phyloP scores from a whole-genome alignment of 23 red algal genomes.

The Pyropia haitanensis region DNA sequence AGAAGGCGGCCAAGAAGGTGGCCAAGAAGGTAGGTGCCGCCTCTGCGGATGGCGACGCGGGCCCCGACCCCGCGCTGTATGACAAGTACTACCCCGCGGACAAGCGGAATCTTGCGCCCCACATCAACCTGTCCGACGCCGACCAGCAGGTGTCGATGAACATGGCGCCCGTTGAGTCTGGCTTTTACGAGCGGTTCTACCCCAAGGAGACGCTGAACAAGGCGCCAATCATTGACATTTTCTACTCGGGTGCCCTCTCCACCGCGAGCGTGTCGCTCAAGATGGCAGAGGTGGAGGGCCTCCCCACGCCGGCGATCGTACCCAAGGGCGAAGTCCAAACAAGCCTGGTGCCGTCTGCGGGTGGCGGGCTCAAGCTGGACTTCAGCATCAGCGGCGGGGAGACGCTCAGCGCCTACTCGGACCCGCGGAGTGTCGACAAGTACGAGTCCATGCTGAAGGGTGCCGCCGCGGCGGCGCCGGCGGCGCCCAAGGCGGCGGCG shows the following conservation, averaged over 20 bases:
- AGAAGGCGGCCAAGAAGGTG: neutral
- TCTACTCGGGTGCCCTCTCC: slow-evolving; percentile 26
- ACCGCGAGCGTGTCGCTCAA: slow-evolving; percentile 34
- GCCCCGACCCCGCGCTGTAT: slow-evolving; percentile 36
- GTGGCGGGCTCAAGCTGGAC: slow-evolving; percentile 50
- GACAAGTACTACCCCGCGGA: slow-evolving; percentile 29
- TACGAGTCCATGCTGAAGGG: neutral
- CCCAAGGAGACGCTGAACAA: slow-evolving; percentile 46
- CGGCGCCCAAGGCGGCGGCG: too few species aligned
- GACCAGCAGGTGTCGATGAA: slow-evolving; percentile 20
- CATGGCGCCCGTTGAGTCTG: slow-evolving; percentile 37
- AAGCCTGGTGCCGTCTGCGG: slow-evolving; percentile 30
- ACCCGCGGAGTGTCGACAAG: neutral
- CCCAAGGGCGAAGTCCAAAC: slow-evolving; percentile 36
- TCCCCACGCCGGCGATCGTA: slow-evolving; percentile 27
- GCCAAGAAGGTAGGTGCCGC: neutral
- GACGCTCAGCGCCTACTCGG: neutral
- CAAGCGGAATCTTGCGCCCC: slow-evolving; percentile 30
- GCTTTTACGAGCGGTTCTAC: slow-evolving; percentile 25
- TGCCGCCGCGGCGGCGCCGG: too few species aligned
- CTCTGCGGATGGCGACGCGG: neutral
- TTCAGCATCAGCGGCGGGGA: slow-evolving; percentile 2
- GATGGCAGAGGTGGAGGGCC: slow-evolving; percentile 17
- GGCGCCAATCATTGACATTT: slow-evolving; percentile 59
- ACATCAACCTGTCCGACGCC: slow-evolving; percentile 28